Base-by-base conservation (phyloP, 768 basidiomycete species). In the Pulveroboletus frians region DNA sequence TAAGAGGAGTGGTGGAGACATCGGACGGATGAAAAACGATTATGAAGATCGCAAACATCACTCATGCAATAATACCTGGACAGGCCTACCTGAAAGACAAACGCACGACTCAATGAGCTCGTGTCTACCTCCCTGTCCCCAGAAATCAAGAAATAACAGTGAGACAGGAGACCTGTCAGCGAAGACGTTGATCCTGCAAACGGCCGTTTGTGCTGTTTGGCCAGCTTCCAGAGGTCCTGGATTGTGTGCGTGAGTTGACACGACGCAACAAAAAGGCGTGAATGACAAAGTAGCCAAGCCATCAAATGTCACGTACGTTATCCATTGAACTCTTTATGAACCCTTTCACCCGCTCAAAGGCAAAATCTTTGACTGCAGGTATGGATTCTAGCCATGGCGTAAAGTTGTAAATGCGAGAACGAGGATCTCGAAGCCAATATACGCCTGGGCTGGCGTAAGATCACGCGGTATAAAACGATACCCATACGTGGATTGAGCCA, bases 181-280 rank as follows among this genome's bases (percentile, higher is more conserved):
- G 91, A 92, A 8, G 92, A 95, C 0, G 94, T 98, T 3, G 91
- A 94, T 4, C 94, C 95, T 2, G 80, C 79, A 63, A 88, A 96
- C 23, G 60, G 72, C 37, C 78, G 77, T 0, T 75, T 67, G 51
- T 88, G 74, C 37, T 69, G 65, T 55, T 76, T 73, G 2, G 88
- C 85, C 13, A 95, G 68, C 9, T 60, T 58, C 52, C 74, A 73
- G 9, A 95, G 69, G 49, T 90, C 86, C 85, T 92, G 46, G 9
- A 31, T 26, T 5, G 29, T 15, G 14, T 21, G 8, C 2, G 18
- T 2, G 15, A 53, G 43, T 46, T 39, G 3, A 18, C 5, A 45
- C 11, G 13, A 14, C 3, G 35, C 30, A 34, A n/a, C 5, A 32
- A 34, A 30, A 10, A 3, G 21, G 17, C 3, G 7, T 27, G 39